A percentile compares a stretch with the other conserved stretches of the same genome.
phyloP scores from a whole-genome alignment of 1,139 yeast species.

The Hemisphaericaspora xylanilytica region DNA sequence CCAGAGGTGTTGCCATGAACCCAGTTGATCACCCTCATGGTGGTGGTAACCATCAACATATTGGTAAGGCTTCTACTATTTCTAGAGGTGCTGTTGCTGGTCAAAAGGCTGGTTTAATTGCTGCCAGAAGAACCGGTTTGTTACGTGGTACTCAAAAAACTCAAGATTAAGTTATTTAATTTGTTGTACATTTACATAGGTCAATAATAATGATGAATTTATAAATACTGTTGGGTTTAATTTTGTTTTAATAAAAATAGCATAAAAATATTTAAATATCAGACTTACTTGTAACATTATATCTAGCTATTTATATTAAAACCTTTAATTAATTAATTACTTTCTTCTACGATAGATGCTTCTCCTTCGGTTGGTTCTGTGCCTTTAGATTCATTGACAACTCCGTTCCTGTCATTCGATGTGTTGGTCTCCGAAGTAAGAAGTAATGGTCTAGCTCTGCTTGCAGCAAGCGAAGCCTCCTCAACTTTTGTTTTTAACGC shows the following conservation, averaged over 20 bases:
- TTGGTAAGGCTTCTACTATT: conserved; percentile 99
- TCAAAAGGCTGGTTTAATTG: conserved; percentile 99
- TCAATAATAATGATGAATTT: conserved; percentile 6
- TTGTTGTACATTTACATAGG: conserved; percentile 9
- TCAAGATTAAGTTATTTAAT: conserved; percentile 55
- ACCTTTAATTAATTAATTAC: background rate
- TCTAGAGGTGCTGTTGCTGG: conserved; percentile 99
- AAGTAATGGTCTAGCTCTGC: conserved; percentile 3
- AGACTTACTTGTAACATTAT: background rate
- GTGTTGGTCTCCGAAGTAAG: background rate
- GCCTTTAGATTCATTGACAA: too few relatives aligned
- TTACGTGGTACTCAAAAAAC: conserved; percentile 99
- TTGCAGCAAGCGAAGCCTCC: conserved; percentile 37
- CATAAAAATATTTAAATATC: conserved; percentile 3
- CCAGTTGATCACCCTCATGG: conserved; percentile 99
- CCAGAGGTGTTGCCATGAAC: conserved; percentile 99
- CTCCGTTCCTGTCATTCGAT: background rate
- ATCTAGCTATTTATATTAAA: background rate
- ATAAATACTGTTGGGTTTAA: conserved; percentile 9
- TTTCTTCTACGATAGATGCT: background rate
- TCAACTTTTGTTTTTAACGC: conserved; percentile 42
- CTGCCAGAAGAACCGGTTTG: conserved; percentile 99
- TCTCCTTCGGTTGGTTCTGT: too few relatives aligned
- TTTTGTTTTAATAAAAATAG: conserved; percentile 8
- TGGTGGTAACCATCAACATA: conserved; percentile 99